These are phyloP conservation scores for Trichosporon coremiiforme DNA, from an alignment of 1,284 basidiomycete genomes.

Conservation along the genomic window DNA sequence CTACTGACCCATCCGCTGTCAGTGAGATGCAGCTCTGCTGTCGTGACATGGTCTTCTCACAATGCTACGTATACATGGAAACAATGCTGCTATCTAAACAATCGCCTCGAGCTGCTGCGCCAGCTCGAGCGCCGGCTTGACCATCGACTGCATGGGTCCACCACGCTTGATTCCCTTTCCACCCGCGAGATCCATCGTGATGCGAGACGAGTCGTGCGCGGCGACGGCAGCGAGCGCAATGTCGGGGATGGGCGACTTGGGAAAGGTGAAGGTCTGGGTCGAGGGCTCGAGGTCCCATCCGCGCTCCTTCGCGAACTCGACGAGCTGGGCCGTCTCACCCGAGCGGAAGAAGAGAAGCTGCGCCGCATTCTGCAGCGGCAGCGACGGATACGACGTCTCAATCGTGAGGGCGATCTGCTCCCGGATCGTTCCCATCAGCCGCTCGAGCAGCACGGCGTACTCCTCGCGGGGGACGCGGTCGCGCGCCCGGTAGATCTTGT, in stretches of 20 bases:
- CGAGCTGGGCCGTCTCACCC: constrained; percentile 46
- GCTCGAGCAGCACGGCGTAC: constrained; percentile 53
- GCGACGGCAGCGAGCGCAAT: constrained; percentile 34
- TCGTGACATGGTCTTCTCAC: background rate
- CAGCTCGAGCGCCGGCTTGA: constrained; percentile 52
- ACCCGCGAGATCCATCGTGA: constrained; percentile 34
- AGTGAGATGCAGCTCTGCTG: too few relatives aligned
- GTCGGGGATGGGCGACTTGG: constrained; percentile 35
- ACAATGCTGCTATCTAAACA: constrained; percentile 41
- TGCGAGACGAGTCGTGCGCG: constrained; percentile 32
- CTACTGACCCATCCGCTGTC: too few relatives aligned
- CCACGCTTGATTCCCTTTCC: constrained; percentile 44
- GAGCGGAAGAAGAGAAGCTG: constrained; percentile 55
- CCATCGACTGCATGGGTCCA: constrained; percentile 50
- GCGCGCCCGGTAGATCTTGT: constrained; percentile 94
- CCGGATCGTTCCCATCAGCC: constrained; percentile 54
- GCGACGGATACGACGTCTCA: constrained; percentile 54
- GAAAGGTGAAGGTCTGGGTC: constrained; percentile 46
- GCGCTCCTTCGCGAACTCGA: constrained; percentile 48
- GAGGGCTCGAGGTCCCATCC: constrained; percentile 53
- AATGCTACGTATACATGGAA: constrained; percentile 34
- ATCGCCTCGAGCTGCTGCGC: constrained; percentile 56
- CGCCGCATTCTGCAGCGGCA: constrained; percentile 52
- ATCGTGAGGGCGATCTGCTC: constrained; percentile 57
- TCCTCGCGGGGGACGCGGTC: constrained; percentile 65